Base-by-base conservation (phyloP, 163 green algal genomes). In the Scenedesmus sp. region DNA sequence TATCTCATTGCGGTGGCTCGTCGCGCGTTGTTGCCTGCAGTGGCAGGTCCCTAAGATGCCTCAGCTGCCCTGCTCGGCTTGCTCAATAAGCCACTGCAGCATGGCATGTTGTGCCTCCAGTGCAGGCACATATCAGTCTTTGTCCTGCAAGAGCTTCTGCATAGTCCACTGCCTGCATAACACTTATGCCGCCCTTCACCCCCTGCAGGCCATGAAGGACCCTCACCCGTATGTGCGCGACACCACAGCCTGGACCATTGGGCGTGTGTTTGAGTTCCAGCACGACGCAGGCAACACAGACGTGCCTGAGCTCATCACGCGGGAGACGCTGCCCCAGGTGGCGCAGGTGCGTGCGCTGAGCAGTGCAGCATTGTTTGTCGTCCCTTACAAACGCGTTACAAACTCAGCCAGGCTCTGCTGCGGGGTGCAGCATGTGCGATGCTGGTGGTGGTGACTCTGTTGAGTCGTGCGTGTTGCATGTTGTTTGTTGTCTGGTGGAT, bases 211-310 rank as follows among this genome's bases (percentile, higher is more conserved):
- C 70, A 96, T 99, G 57, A 98, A 97, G 90, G 98, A 99, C 93
- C 91, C 91, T 20, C 76, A 95, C 91, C 82, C 95, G 0, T 92
- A 97, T 64, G 98, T 99, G 59, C 96, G 97, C 88, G 97, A 99
- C 94, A 99, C 98, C 2, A 99, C 98, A 15, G 98, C 98, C 0
- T 99, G 98, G 98, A 99, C 98, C 16, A 96, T 99, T 85, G 96
- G 97, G 26, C 96, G 97, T 81, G 98, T 99, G 55, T 99, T 99
- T 92, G 97, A 99, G 95, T 98, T 98, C 94, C 94, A 99, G 91
- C 98, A 99, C 85, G 95, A 95, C 52, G 84, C 94, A 4, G 91
- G 94, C 55, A 91, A 92, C 90, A 18, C 23, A 3, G 79, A 91
- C 62, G 26, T 91, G 12, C 90, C 90, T 54, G 76, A 87, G 85